phyloP scores from a whole-genome alignment of 169 alveolate species.

The Amoebophrya sp. region DNA sequence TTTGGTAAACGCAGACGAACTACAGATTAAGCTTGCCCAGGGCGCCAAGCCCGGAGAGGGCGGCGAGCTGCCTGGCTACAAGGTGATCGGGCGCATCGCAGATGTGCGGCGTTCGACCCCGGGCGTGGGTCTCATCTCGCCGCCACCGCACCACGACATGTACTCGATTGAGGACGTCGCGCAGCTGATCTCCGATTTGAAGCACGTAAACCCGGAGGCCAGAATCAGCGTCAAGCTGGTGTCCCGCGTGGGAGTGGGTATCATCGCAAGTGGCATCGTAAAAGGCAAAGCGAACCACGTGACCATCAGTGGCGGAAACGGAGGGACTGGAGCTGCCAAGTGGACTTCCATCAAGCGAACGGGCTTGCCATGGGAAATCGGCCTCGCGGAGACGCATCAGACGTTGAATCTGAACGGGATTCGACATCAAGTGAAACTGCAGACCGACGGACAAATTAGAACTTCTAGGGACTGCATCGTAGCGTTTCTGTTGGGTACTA shows the following conservation, averaged over 20 bases:
- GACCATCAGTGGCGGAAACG: constrained; percentile 60
- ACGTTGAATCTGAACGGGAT: constrained; percentile 53
- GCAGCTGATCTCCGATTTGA: constrained; percentile 60
- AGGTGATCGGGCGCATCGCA: constrained; percentile 65
- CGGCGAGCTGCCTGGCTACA: constrained; percentile 73
- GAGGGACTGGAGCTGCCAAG: constrained; percentile 71
- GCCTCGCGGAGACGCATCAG: constrained; percentile 70
- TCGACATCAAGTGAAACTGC: constrained; percentile 58
- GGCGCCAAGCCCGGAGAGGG: constrained; percentile 77
- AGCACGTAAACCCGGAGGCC: constrained; percentile 62
- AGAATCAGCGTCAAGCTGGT: constrained; percentile 63
- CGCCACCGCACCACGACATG: constrained; percentile 73
- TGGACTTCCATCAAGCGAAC: constrained; percentile 64
- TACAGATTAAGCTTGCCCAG: constrained; percentile 64
- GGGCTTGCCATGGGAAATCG: constrained; percentile 71
- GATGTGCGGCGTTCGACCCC: constrained; percentile 62
- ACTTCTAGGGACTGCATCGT: constrained; percentile 63
- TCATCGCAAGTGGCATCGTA: constrained; percentile 61
- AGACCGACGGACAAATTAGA: constrained; percentile 63
- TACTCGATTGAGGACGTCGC: constrained; percentile 70
- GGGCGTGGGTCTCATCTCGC: constrained; percentile 66
- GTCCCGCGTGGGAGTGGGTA: constrained; percentile 65
- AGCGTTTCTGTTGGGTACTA: constrained; percentile 64
- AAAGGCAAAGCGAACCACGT: constrained; percentile 67
- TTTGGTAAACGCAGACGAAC: constrained; percentile 61